Base-by-base conservation (phyloP, 108 stramenopile species). In the Skeletonema menzelii region DNA sequence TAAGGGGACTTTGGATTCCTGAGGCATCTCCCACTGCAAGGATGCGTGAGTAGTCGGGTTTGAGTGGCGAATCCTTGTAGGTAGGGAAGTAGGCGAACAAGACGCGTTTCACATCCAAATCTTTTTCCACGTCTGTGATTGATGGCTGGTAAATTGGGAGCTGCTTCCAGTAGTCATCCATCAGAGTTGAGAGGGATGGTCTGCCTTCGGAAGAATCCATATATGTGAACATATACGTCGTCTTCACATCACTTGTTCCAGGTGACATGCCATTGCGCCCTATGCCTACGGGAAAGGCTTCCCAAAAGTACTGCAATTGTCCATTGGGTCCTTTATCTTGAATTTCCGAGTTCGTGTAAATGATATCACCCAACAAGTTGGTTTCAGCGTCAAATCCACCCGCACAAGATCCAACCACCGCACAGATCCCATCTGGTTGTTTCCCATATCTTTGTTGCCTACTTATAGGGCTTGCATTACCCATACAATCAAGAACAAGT, bases 1-100 rank as follows among this genome's bases (percentile, higher is more conserved):
- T 94, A 31, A 98, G 71, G 7, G 98, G 98, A 65, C 87, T 89
- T 77, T 98, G 97, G 69, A 96, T 93, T 8, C 97, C 98, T 11
- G 94, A 92, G 44, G 91, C 90, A 84, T 92, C 96, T 11, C 94
- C 94, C 11, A 94, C 93, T 4, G 90, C 91, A 20, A 97, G 72
- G 12, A 97, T 65, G 8, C 97, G 85, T 59, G 84, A 86, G 73
- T 77, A 96, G 42, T 77, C 61, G 1, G 96, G 90, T 62, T 86
- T 82, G n/a, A 98, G 72, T 4, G 97, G 97, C 8, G 95, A 94
- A 62, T 94, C 92, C 42, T 86, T 87, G 79, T 95, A 98, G 27
- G 97, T 98, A 5, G 96, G 96, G 68, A 98, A 98, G 68, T 90
- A 92, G 5, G 95, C 97, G 72, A 89, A 97, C 32, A 98, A 77